Base-by-base conservation (phyloP, 805 yeast genomes). In the Metschnikowia bowlesiae region DNA sequence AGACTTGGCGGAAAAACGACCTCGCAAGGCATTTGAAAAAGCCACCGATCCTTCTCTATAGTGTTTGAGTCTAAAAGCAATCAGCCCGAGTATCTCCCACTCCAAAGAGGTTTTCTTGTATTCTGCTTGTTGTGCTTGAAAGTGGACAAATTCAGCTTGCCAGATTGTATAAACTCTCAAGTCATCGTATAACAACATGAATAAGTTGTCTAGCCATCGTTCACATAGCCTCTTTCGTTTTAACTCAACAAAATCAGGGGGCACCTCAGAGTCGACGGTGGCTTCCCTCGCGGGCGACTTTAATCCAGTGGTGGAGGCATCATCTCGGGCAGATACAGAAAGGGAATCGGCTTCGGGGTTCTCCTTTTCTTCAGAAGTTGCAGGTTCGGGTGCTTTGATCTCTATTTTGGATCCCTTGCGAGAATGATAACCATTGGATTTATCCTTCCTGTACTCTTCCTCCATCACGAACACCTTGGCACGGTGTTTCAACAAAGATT, bases 41-140 rank as follows among this genome's bases (percentile, higher is more conserved):
- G 98, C 97, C 43, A 79, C 79, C 0, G 91, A 83, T 0, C 97
- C 97, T 67, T 90, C 97, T 58, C 85, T 88, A 55, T 72, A 76
- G 65, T 92, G 96, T 54, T 90, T 89, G 56, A 95, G 75, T 56
- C 99, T 80, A 59, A 78, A 80, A 1, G 98, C 95, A 44, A 90
- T 84, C 59, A 82, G 74, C 1, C 99, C 99, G 54, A 91, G 75
- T 34, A 89, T 74, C 68, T 95, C 97, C 97, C 97, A 91, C 67
- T 91, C 97, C 50, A 86, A 71, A 0, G 96, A 83, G 30, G 85
- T 73, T 63, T 88, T 90, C 59, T 81, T 82, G 65, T 85, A 87
- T 39, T 82, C 83, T 65, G 89, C 76, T 66, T 89, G 88, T 65
- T 89, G 96, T 6, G 95, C 89, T 66, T 87, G 90, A 70, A 87